Base-by-base conservation (phyloP, 2,329 filamentous ascomycete genomes). In the Kalmusia sp. region DNA sequence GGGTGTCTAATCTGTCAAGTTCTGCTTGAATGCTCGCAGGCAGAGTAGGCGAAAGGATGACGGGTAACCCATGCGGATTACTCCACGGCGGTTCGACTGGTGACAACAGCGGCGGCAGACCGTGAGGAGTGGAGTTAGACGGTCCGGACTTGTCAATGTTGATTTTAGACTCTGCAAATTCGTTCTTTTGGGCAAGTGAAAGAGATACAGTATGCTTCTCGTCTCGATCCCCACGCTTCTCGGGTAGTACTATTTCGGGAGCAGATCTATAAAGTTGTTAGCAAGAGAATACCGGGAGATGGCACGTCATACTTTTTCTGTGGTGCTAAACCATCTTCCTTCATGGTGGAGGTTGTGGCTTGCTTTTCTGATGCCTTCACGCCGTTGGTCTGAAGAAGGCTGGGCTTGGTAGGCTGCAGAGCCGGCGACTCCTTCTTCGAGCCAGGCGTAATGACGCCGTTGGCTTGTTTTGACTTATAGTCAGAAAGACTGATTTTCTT, bases 401-500 rank as follows among this genome's bases (percentile, higher is more conserved):
- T 35, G 19, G 62, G 53, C 51, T 68, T 70, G 2, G 67, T 58
- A 4, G 68, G 63, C 8, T 51, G 54, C 21, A 64, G 51, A 15
- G 58, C 65, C 3, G 69, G 65, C 21, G 69, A 72, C n/a, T 48
- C 58, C 25, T 68, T 66, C 57, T 73, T 73, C 3, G 65, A 67
- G 22, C 62, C 58, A 11, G 70, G 61, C 2, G 69, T 64, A 21
- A 61, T 60, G 48, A 66, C 56, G 40, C 69, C 72, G 52, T 67
- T 73, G 3, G 66, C 79, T 65, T 78, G 69, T 61, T 84, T 84
- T 55, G 79, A 83, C 70, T 84, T 86, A 71, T 87, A 88, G 33
- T 83, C 84, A 35, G 79, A 82, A 48, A 87, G 70, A 49, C 77
- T 85, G 55, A 87, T 86, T 70, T 86, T 87, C 76, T 86, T 87